A percentile compares a stretch with the other conserved stretches of the same genome.
These are phyloP conservation scores for Geotrichum klebahnii DNA, from an alignment of 1,139 yeast species.

Conservation along the genomic window DNA sequence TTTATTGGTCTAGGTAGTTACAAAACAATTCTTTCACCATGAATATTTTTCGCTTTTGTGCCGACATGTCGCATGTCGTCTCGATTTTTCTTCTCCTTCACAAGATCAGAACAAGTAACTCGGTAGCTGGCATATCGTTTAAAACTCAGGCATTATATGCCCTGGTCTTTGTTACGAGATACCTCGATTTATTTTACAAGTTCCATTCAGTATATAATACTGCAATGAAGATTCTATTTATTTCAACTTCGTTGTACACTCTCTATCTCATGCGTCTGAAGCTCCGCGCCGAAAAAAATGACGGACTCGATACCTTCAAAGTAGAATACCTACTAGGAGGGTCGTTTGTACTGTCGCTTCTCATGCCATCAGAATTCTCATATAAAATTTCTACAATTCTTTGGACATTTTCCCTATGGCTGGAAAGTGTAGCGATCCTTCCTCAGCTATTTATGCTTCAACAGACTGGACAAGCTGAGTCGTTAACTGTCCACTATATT, in stretches of 20 bases:
- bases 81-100: constrained; percentile 72
- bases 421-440: constrained; percentile 84
- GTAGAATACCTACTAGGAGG: constrained; percentile 67
- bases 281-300: constrained; percentile 48
- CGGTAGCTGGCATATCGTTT: constrained; percentile 79
- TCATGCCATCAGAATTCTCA: constrained; percentile 54
- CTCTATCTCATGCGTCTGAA: constrained; percentile 64
- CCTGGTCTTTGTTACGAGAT: constrained; percentile 73
- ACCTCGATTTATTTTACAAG: constrained; percentile 58
- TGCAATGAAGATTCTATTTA: constrained; percentile 74
- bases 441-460: constrained; percentile 91
- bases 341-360: constrained; percentile 54
- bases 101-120: constrained; percentile 59
- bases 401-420: constrained; percentile 43
- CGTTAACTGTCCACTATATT: constrained; percentile 84
- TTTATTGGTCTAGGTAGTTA: too few species aligned
- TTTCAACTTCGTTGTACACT: constrained; percentile 69
- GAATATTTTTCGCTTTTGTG: constrained; percentile 21
- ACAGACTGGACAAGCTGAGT: constrained; percentile 83
- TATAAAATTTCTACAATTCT: constrained; percentile 49
- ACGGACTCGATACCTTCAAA: constrained; percentile 72
- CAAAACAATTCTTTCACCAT: constrained; percentile 2
- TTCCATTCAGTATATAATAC: constrained; percentile 65
- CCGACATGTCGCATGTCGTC: constrained; percentile 74
- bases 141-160: constrained; percentile 82